These are phyloP conservation scores for Trichoderma afroharzianum DNA, from an alignment of 2,329 filamentous ascomycete species.

Conservation along the genomic window DNA sequence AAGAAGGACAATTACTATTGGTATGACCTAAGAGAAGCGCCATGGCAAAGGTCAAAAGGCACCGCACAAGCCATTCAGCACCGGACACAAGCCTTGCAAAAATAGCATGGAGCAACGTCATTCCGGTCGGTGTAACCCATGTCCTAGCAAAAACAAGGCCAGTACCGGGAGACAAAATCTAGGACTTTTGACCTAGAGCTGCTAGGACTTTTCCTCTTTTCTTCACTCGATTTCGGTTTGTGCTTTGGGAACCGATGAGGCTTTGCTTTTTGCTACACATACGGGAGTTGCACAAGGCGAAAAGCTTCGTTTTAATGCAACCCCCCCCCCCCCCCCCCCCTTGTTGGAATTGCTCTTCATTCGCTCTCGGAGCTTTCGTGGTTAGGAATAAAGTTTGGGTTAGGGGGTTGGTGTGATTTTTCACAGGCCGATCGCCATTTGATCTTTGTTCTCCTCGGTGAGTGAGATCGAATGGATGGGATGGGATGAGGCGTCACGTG, in stretches of 20 bases:
- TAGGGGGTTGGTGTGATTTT: neutral
- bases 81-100: neutral
- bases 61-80: neutral
- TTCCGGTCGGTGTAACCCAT: conserved; percentile 1
- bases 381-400: conserved; percentile 1
- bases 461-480: neutral
- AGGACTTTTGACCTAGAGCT: neutral
- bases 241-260: neutral
- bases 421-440: neutral
- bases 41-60: neutral
- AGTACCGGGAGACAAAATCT: neutral
- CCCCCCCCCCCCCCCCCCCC: neutral
- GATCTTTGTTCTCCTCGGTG: neutral
- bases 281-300: neutral
- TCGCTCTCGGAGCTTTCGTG: neutral
- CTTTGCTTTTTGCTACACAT: neutral
- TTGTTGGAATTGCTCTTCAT: neutral
- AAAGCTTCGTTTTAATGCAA: neutral
- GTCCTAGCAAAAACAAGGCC: neutral
- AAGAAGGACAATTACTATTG: neutral
- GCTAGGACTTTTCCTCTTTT: conserved; percentile 7
- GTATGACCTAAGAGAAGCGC: neutral
- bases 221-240: neutral
- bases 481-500: neutral
- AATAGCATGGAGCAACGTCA: conserved; percentile 2